phyloP scores from a whole-genome alignment of 2,329 filamentous ascomycete genomes.

The Pyricularia pennisetigena region DNA sequence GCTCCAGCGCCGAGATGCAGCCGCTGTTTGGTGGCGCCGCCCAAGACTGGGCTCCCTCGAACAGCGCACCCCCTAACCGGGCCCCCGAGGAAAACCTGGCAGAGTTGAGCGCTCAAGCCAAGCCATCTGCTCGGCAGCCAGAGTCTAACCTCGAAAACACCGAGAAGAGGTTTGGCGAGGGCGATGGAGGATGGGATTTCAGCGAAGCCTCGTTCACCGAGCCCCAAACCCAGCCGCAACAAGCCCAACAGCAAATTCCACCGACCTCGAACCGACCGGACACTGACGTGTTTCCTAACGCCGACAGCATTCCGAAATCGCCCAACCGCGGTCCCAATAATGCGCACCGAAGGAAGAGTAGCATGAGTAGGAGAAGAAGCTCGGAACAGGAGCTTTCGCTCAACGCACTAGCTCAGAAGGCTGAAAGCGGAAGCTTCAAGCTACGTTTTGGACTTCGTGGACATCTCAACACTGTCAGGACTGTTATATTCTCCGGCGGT shows the following conservation, averaged over 20 bases:
- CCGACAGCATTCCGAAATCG: constrained; percentile 72
- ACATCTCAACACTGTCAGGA: constrained; percentile 86
- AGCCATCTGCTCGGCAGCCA: constrained; percentile 25
- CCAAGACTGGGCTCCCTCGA: constrained; percentile 21
- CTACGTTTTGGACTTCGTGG: constrained; percentile 85
- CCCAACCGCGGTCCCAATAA: constrained; percentile 54
- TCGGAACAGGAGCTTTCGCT: constrained; percentile 55
- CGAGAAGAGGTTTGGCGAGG: constrained; percentile 42
- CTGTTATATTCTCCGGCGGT: constrained; percentile 92
- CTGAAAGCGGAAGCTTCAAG: constrained; percentile 74
- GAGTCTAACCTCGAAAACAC: constrained; percentile 20
- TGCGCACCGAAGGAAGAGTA: constrained; percentile 72
- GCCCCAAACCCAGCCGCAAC: constrained; percentile 24
- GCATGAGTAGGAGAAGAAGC: constrained; percentile 61
- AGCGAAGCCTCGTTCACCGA: constrained; percentile 65
- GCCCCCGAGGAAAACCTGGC: constrained; percentile 11
- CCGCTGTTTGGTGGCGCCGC: constrained; percentile 23
- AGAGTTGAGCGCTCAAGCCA: constrained; percentile 27
- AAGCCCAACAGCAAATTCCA: constrained; percentile 32
- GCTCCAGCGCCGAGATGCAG: constrained; percentile 36
- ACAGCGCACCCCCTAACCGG: constrained; percentile 14
- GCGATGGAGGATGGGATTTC: constrained; percentile 80
- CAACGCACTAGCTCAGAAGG: constrained; percentile 40
- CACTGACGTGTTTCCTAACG: constrained; percentile 76
- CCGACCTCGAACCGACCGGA: constrained; percentile 59